Base-by-base conservation (phyloP, 2,329 filamentous ascomycete species). In the Phaeosphaeria sp. region DNA sequence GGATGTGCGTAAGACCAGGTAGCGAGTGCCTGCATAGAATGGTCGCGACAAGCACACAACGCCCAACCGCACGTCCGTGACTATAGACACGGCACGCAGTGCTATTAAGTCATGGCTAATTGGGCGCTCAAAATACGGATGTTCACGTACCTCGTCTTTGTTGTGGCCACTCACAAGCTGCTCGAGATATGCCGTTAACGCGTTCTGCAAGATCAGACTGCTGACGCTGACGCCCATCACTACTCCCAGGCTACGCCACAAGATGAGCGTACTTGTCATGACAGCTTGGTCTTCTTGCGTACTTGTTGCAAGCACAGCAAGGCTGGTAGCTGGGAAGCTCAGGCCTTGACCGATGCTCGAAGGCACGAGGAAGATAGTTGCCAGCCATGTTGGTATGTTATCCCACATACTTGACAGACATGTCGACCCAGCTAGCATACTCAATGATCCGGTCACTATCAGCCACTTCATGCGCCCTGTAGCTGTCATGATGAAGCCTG, bases 151-250 rank as follows among this genome's bases (percentile, higher is more conserved):
- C 47, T 82, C 77, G 0, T 81, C 80, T 68, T 87, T 90, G 22
- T 87, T 80, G 0, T 80, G 79, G 0, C 87, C 89, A 0, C 80
- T 81, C 9, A 93, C 88, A 33, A 84, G 82, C 11, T 72, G 62
- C 4, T 84, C 76, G 5, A 94, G 81, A 63, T 88, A 89, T 18
- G 81, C 77, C 9, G 85, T 77, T 51, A 94, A 78, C 0, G 85
- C 83, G 67, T 92, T 92, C 77, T 94, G 90, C 60, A 93, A 79
- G 7, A 92, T 85, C 56, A 92, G 82, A 71, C 88, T 90, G 64
- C 87, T 90, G 52, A 84, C 79, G 0, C 90, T 87, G 46, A 93
- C 85, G n/a, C 90, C 91, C 69, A 93, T 82, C 0, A 93, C 90
- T 55, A 84, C 85, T 6, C 90, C 91, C 5, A 93, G 76, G 56